Percentiles rank a stretch among this genome's conserved stretches.
These are phyloP conservation scores for Ogataea trehaloabstinens DNA, from an alignment of 805 yeast species.

Conservation along the genomic window DNA sequence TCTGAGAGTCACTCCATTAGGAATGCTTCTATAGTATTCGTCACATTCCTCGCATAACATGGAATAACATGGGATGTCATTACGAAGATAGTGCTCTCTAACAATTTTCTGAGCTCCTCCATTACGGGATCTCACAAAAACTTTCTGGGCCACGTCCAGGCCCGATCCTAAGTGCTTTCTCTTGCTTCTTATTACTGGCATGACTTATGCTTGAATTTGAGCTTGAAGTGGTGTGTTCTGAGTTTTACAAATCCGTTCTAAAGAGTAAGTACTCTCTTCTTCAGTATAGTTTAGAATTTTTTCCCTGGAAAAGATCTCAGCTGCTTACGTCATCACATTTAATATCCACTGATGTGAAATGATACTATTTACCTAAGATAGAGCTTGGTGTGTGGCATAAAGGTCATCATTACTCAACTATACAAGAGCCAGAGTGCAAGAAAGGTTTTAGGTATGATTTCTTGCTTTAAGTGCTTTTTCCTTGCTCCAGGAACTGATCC, in stretches of 20 bases:
- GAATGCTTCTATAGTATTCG: conserved; percentile 53
- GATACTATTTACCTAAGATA: no score
- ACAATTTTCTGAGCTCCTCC: conserved; percentile 91
- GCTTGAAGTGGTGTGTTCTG: not conserved
- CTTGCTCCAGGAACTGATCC: conserved; percentile 70
- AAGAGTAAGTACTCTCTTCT: no score
- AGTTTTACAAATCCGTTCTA: no score
- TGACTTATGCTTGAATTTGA: no score
- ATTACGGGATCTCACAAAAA: conserved; percentile 84
- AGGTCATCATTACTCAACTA: no score
- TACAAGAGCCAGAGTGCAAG: no score
- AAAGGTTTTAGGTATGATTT: no score
- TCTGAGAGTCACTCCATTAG: conserved; percentile 62
- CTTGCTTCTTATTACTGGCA: conserved; percentile 16
- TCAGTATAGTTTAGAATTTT: no score
- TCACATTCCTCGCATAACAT: conserved; percentile 63
- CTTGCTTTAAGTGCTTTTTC: conserved; percentile 56
- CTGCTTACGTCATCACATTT: no score
- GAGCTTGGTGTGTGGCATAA: no score
- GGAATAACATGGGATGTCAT: conserved; percentile 90
- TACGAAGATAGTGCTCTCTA: conserved; percentile 89
- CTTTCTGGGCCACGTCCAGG: conserved; percentile 75
- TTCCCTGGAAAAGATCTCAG: no score
- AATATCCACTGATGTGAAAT: no score
- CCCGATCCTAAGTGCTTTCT: conserved; percentile 50